These are phyloP conservation scores for Ophiostoma novo-ulmi DNA, from an alignment of 2,329 filamentous ascomycete genomes.

Conservation along the genomic window DNA sequence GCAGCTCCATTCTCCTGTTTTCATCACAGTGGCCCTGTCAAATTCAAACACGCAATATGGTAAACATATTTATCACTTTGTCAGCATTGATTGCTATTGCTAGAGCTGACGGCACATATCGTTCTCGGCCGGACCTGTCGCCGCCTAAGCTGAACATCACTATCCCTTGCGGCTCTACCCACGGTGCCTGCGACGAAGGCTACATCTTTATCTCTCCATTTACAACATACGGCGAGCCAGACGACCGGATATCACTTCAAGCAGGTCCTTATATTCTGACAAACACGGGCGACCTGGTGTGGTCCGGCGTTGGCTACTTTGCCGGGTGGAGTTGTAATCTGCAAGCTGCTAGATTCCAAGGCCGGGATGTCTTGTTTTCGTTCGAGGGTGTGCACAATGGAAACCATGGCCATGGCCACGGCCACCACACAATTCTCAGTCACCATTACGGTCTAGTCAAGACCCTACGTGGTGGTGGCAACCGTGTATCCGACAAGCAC, in stretches of 20 bases:
- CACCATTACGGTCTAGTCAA: not conserved
- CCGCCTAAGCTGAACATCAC: not conserved
- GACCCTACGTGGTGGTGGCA: not conserved
- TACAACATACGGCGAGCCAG: slow-evolving; percentile 1
- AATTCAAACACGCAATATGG: not conserved
- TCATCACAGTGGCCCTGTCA: not conserved
- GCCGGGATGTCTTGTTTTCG: not conserved
- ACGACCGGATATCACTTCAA: not conserved
- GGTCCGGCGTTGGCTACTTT: not conserved
- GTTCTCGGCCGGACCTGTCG: not conserved
- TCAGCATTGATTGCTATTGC: not conserved
- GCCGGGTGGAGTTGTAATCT: not conserved
- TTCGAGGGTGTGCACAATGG: not conserved
- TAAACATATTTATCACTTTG: not conserved
- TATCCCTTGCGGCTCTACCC: not conserved
- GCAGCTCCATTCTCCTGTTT: too few species aligned
- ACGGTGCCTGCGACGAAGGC: not conserved
- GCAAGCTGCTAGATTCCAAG: not conserved
- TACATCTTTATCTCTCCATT: not conserved
- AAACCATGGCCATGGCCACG: not conserved
- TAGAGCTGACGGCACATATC: not conserved
- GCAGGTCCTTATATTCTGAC: not conserved
- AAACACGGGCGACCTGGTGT: not conserved
- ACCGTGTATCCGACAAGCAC: not conserved
- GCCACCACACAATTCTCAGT: not conserved